Evolutionary conservation across 306 rosid species (phyloP).

Genomic region (Geum urbanum): DNA sequence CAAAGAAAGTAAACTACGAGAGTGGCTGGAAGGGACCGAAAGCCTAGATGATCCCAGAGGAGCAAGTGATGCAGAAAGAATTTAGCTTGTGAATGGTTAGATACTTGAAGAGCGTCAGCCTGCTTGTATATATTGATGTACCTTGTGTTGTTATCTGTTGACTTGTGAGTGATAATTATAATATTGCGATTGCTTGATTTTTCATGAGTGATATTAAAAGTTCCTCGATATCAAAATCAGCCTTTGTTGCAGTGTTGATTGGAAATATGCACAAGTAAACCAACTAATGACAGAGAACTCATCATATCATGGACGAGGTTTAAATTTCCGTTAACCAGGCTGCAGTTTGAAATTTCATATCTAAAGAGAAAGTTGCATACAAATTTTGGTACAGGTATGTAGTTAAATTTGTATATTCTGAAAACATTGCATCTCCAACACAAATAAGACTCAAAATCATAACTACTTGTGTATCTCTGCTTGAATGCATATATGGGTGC

Average conservation of each 20-base stretch:
- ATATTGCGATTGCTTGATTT: constrained; percentile 11
- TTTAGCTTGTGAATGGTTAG: constrained; percentile 22
- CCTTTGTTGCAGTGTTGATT: too few species aligned
- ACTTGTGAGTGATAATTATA: not conserved
- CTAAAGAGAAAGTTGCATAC: too few species aligned
- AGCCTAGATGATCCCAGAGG: constrained; percentile 23
- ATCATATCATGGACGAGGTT: too few species aligned
- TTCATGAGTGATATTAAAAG: not conserved
- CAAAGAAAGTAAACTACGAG: constrained; percentile 71
- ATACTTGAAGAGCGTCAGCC: constrained; percentile 14
- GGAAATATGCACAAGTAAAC: not conserved
- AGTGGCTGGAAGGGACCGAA: constrained; percentile 65
- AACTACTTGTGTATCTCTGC: too few species aligned
- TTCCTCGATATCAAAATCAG: too few species aligned
- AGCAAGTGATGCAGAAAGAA: constrained; percentile 31
- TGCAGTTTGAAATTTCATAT: too few species aligned
- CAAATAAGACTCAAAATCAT: too few species aligned
- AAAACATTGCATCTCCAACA: too few species aligned
- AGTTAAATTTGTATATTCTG: too few species aligned
- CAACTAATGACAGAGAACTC: not conserved
- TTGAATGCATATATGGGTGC: too few species aligned
- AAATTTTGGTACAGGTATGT: too few species aligned
- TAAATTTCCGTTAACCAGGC: too few species aligned
- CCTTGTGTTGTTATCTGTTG: constrained; percentile 6
- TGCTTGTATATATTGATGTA: constrained; percentile 21